A percentile compares a stretch with the other conserved stretches of the same genome.
phyloP scores from a whole-genome alignment of 805 yeast genomes.

The Candida gorgasii region DNA sequence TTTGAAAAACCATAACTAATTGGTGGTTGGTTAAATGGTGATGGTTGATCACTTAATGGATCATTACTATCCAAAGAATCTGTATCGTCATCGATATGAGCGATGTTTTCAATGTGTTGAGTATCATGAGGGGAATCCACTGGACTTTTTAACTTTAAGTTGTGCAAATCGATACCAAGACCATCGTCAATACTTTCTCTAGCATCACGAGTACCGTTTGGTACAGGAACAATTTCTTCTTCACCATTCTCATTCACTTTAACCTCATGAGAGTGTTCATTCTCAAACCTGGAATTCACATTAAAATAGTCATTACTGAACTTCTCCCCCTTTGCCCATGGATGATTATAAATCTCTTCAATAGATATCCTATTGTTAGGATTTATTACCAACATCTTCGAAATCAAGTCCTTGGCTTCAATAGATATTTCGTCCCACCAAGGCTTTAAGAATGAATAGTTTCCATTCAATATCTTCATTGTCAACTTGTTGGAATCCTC shows the following conservation, averaged over 20 bases:
- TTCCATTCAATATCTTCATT: slow-evolving; percentile 68
- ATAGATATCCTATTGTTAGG: slow-evolving; percentile 68
- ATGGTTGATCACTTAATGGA: slow-evolving; percentile 17
- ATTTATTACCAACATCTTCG: slow-evolving; percentile 65
- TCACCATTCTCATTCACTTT: too few relatives aligned
- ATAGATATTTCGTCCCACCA: slow-evolving; percentile 86
- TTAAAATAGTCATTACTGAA: slow-evolving; percentile 17
- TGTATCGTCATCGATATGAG: slow-evolving; percentile 1
- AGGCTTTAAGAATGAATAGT: slow-evolving; percentile 71
- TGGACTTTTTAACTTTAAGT: slow-evolving; percentile 10
- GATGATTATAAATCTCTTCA: slow-evolving; percentile 66
- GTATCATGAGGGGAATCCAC: slow-evolving; percentile 5
- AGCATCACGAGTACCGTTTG: too few relatives aligned
- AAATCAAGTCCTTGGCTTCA: slow-evolving; percentile 70
- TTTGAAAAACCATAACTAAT: slow-evolving; percentile 2
- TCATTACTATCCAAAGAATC: slow-evolving; percentile 15
- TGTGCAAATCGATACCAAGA: slow-evolving; percentile 1
- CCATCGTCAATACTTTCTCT: slow-evolving; percentile 1
- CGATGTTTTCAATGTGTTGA: slow-evolving; percentile 17
- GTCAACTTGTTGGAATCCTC: slow-evolving; percentile 64
- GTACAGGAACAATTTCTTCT: too few relatives aligned
- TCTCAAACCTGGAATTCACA: slow-evolving; percentile 17
- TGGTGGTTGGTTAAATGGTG: slow-evolving; percentile 14
- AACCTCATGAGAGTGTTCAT: slow-evolving; percentile 6
- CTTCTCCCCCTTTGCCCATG: slow-evolving; percentile 52